Evolutionary conservation across 176 grass and related monocot species (phyloP).

Genomic region (Oryza meyeriana): DNA sequence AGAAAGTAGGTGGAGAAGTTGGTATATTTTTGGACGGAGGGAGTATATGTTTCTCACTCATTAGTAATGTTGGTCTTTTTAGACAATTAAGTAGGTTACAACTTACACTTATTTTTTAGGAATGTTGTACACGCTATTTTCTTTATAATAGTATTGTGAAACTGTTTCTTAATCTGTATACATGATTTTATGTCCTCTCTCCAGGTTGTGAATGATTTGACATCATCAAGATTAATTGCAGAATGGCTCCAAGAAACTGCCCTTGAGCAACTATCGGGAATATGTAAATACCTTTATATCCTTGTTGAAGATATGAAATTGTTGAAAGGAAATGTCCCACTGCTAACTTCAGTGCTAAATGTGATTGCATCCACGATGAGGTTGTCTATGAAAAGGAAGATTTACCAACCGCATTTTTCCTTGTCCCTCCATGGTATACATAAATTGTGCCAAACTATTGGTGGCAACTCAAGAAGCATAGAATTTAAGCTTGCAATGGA

Average conservation of each 20-base stretch:
- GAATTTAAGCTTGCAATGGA: conserved; percentile 45
- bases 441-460: conserved; percentile 57
- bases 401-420: conserved; percentile 88
- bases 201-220: conserved; percentile 65
- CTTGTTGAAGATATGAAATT: conserved; percentile 46
- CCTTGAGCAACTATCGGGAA: conserved; percentile 69
- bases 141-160: not conserved
- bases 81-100: not conserved
- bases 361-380: conserved; percentile 76
- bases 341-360: conserved; percentile 62
- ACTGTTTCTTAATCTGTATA: conserved; percentile 10
- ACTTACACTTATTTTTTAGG: not conserved
- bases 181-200: conserved; percentile 26
- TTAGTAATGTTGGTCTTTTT: not conserved
- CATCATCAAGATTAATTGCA: conserved; percentile 50
- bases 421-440: conserved; percentile 69
- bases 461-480: conserved; percentile 50
- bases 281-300: conserved; percentile 61
- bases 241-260: conserved; percentile 89
- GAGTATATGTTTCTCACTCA: not conserved
- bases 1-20: too few relatives aligned
- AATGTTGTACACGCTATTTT: not conserved
- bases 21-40: too few relatives aligned
- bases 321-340: conserved; percentile 52
- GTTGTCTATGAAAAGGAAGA: conserved; percentile 89